Base-by-base conservation (phyloP, 768 basidiomycete species). In the Harrya chromipes region DNA sequence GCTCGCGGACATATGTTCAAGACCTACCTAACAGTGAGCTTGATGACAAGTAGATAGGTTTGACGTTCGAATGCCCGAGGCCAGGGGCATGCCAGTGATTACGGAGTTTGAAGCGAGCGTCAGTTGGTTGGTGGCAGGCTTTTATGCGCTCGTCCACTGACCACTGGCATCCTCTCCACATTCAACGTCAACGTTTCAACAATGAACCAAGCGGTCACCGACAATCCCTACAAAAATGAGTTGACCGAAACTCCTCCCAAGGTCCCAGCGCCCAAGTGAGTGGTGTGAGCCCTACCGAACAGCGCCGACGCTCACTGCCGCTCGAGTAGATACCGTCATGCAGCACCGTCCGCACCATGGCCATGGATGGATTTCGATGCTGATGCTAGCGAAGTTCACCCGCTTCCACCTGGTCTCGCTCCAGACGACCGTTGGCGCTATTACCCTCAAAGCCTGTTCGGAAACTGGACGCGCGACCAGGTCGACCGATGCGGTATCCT, bases 311-410 rank as follows among this genome's bases (percentile, higher is more conserved):
- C 52, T 49, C 33, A 46, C 44, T 19, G 40, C 23, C 16, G 6
- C 43, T 40, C 36, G 24, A 20, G 11, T 45, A 68, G 67, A 53
- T 63, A 73, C 46, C 62, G 73, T 13, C 72, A 74, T 55, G 73
- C 67, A 3, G 66, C 71, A 3, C 73, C 73, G 3, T 70, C 68
- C 23, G 73, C 71, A 0, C 73, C 73, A 1, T 74, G 73, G 73
- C 73, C 73, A 8, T 74, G 70, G 63, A 68, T 74, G 57, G 67
- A 74, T 45, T 61, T 74, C 7, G 64, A 70, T 35, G 58, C 14
- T 9, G 69, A 64, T 50, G 17, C n/a, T 31, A 59, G 53, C 9
- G 49, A 62, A 20, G 58, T 60, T 2, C 31, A 13, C 10, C 54
- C 49, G 27, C 46, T 57, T 33, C 56, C 61, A 0, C 62, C 62